Evolutionary conservation across 176 grass and related monocot genomes (phyloP), one percentile per base, ranked within the genome.

Genomic region (Canna indica): DNA sequence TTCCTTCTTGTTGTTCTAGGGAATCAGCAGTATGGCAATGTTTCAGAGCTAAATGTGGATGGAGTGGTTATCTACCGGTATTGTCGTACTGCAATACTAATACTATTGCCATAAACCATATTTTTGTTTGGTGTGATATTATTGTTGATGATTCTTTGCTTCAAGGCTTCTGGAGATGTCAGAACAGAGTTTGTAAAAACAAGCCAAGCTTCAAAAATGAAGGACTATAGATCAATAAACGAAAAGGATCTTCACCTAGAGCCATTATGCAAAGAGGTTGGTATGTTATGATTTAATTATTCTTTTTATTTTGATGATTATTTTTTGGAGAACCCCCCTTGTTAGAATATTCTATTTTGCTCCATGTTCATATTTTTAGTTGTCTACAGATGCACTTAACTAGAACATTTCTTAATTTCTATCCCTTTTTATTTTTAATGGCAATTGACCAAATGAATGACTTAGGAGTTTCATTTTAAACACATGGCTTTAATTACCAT

Each of bases 11-110:
- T 76, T 83, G 75, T 60, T 45, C 61, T 77, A 99, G 94, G 53
- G 20, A 0, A 14, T 66, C 59, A 13, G 86, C 90, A 31, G 24
- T 57, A 12, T 99, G 94, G 94, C 73, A 25, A 29, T 99, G 94
- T 62, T 99, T 99, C 64, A 85, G 90, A 83, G 69, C 78, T 5
- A 90, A 5, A 28, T 99, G 94, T 82, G 94, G 90, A 45, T 99
- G 82, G 89, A 85, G 59, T 65, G 94, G 94, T 76, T 4, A 1
- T 78, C 41, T 63, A 30, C 33, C 75, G 79, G 92, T 91, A 83
- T 7, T 53, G 8, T 70, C 69, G 15, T 30, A 71, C 20, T 24
- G 10, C 16, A 67, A 45, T 46, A 17, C 15, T 14, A 2, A 66
- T 65, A 18, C 36, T 47, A 65, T 24, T 50, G 25, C 61, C 73